Conservation (phyloP, 148 eudicot species). For the Talinum fruticosum region DNA sequence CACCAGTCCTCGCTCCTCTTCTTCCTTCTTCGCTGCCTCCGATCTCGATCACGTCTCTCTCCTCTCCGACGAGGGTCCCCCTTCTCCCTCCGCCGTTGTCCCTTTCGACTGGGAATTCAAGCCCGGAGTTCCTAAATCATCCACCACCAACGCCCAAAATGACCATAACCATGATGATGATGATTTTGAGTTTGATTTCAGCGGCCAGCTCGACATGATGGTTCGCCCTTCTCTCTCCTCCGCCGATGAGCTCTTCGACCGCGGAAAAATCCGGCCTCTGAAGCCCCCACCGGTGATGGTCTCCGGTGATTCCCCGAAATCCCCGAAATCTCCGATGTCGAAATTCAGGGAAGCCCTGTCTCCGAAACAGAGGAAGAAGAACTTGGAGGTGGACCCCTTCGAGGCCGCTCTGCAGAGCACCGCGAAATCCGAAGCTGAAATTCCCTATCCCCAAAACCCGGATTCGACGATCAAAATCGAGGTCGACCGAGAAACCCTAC, state of each 20-base stretch:
- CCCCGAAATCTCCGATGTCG: constrained; percentile 16
- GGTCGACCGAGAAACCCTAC: constrained; percentile 2
- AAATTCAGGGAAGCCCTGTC: constrained; percentile 18
- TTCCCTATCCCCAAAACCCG: background rate
- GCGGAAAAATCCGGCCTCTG: constrained; percentile 34
- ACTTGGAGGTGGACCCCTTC: constrained; percentile 5
- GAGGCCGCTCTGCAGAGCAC: constrained; percentile 20
- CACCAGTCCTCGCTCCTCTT: constrained; percentile 42
- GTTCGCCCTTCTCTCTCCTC: constrained; percentile 21
- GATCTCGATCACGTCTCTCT: constrained; percentile 5
- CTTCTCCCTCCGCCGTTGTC: constrained; percentile 10
- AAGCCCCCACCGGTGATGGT: constrained; percentile 24
- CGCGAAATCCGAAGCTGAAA: background rate
- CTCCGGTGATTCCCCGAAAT: background rate
- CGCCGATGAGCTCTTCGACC: constrained; percentile 38
- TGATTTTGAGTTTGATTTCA: constrained; percentile 58
- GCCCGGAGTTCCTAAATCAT: constrained; percentile 31
- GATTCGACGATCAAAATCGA: constrained; percentile 2
- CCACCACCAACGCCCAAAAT: background rate
- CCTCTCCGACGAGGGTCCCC: background rate
- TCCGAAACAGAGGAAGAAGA: constrained; percentile 22
- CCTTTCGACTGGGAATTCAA: constrained; percentile 45
- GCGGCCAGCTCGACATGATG: constrained; percentile 44
- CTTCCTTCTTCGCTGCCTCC: constrained; percentile 12
- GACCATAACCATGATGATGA: background rate